Base-by-base conservation (phyloP, 345 rosid species). In the Boechera retrofracta region DNA sequence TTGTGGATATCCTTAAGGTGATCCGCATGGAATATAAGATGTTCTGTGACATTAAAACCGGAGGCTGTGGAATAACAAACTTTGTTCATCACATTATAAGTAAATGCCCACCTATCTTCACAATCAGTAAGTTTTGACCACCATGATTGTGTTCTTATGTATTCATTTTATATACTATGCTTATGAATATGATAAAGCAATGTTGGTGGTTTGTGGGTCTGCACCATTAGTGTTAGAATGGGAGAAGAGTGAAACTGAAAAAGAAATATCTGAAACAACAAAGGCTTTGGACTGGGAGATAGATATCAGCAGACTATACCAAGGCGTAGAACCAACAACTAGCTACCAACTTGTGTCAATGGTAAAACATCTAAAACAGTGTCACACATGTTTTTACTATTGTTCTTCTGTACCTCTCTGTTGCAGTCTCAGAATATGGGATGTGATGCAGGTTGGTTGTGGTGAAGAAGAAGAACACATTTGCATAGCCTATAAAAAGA, bases 371-470 rank as follows among this genome's bases (percentile, higher is more conserved):
- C 36, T 52, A 51, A 49, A 55, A 55, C 38, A 18, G 45, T 3
- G 26, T 74, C 71, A 18, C 54, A 53, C n/a, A 58, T 12, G 26
- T 36, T 29, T 21, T 9, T 32, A 6, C 39, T 38, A 39, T 42
- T 29, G 2, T 64, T 44, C n/a, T 24, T 39, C 70, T 11, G 42
- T 21, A 3, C 9, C 6, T 38, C 16, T 49, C 51, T 39, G 24
- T 24, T 44, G 65, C 35, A 45, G 65, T 33, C 18, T 65, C 48
- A 28, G 47, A 42, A 64, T 3, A 31, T 42, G 55, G 4, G 26
- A 7, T 42, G 8, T 57, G 54, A 26, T 74, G 65, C 78, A 74
- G 78, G 72, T 74, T 33, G 38, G 67, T 56, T 57, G 57, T 35
- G 10, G 10, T 56, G 67, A 57, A 33, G 44, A 38, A 24, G 31